Percentiles rank a stretch among this genome's conserved stretches.
Conservation (phyloP, 176 grass and related monocot species). For the Zoysia pacifica region DNA sequence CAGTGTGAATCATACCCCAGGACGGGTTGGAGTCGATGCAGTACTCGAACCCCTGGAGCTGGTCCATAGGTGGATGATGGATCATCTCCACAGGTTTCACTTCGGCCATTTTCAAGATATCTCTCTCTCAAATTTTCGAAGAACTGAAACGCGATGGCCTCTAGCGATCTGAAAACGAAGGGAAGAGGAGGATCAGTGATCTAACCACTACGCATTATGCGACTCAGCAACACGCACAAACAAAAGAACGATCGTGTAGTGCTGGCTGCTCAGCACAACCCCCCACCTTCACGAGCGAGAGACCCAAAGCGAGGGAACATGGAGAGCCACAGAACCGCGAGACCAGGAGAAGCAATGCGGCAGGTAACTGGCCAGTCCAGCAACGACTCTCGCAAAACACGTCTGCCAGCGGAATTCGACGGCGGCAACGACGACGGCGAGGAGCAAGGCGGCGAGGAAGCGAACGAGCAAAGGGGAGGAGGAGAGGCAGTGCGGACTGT, state of each 20-base stretch:
- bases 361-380: constrained; percentile 2
- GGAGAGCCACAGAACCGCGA: neutral
- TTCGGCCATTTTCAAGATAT: constrained; percentile 57
- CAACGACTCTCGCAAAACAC: neutral
- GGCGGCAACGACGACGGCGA: constrained; percentile 2
- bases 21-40: constrained; percentile 98
- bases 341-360: neutral
- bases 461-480: neutral
- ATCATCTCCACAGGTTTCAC: constrained; percentile 75
- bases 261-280: neutral
- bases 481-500: neutral
- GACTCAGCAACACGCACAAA: neutral
- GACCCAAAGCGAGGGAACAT: neutral
- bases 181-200: neutral
- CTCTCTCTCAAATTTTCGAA: neutral
- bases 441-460: neutral
- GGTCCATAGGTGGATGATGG: constrained; percentile 82
- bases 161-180: neutral
- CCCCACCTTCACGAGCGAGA: constrained; percentile 2
- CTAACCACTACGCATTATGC: neutral
- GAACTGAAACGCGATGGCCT: neutral
- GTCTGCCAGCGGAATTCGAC: constrained; percentile 1
- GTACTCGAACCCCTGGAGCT: constrained; percentile 89
- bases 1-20: constrained; percentile 60
- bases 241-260: neutral